phyloP scores from a whole-genome alignment of 306 rosid genomes.

The Lupinus albus region DNA sequence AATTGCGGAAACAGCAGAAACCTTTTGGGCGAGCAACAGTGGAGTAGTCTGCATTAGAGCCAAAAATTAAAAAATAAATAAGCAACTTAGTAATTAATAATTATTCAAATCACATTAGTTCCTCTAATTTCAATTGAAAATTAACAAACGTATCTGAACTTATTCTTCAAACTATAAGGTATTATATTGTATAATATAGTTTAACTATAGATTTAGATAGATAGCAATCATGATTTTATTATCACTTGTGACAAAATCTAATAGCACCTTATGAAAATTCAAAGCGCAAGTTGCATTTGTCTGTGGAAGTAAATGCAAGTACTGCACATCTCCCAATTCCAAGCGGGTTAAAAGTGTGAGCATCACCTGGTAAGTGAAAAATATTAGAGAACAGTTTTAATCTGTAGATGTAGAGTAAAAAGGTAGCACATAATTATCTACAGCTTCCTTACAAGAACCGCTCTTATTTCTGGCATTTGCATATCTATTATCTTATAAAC shows the following conservation, averaged over 20 bases:
- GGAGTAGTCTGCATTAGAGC: conserved; percentile 70
- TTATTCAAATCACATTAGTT: conserved; percentile 31
- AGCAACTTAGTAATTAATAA: conserved; percentile 25
- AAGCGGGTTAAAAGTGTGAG: conserved; percentile 87
- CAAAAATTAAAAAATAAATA: conserved; percentile 29
- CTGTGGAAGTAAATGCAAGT: conserved; percentile 76
- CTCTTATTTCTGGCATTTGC: conserved; percentile 17
- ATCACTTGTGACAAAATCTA: conserved; percentile 25
- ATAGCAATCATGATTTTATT: conserved; percentile 16
- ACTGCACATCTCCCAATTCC: conserved; percentile 84
- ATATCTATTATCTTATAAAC: neutral
- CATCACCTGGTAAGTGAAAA: conserved; percentile 70
- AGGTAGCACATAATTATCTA: conserved; percentile 18
- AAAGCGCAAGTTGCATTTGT: conserved; percentile 71
- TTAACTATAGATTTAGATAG: conserved; percentile 21
- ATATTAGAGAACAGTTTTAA: conserved; percentile 29
- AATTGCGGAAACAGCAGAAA: conserved; percentile 65
- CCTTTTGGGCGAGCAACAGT: conserved; percentile 65
- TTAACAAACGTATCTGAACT: conserved; percentile 26
- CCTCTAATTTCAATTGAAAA: conserved; percentile 36
- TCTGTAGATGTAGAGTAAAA: conserved; percentile 35
- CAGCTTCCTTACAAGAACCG: conserved; percentile 4
- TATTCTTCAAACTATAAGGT: neutral
- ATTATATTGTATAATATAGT: neutral
- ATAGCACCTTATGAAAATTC: conserved; percentile 73